These are phyloP conservation scores for Phytopythium kandeliae DNA, from an alignment of 352 stramenopile genomes.

Conservation along the genomic window DNA sequence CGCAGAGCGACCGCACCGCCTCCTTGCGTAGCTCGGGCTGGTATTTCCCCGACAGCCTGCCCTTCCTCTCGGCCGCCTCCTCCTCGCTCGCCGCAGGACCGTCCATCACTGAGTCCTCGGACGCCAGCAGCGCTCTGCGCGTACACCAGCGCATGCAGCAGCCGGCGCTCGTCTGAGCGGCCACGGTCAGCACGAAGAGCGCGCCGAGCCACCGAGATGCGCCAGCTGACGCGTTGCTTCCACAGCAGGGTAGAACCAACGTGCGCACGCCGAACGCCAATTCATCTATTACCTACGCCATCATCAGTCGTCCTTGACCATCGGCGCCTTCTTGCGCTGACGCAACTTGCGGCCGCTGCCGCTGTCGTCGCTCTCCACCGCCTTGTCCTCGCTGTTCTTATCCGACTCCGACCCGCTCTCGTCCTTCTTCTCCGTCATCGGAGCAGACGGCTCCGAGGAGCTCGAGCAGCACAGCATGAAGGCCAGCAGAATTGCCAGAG, in stretches of 20 bases:
- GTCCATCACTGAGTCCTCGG: constrained; percentile 10
- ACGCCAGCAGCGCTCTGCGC: constrained; percentile 4
- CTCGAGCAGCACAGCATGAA: constrained; percentile 59
- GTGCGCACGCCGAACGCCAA: constrained; percentile 1
- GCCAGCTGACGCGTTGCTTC: too few species aligned
- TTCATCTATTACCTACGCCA: constrained; percentile 3
- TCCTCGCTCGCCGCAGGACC: neutral
- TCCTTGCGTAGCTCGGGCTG: constrained; percentile 18
- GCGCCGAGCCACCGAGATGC: too few species aligned
- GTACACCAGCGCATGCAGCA: neutral
- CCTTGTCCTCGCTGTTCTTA: constrained; percentile 32
- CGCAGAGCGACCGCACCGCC: constrained; percentile 10
- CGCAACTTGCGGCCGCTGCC: constrained; percentile 45
- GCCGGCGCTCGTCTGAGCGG: too few species aligned
- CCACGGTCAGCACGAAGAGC: too few species aligned
- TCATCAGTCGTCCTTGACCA: constrained; percentile 46
- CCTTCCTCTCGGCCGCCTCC: constrained; percentile 18
- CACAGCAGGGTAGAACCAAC: too few species aligned
- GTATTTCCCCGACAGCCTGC: constrained; percentile 30
- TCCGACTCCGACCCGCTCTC: constrained; percentile 26
- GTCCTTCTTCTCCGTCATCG: constrained; percentile 18
- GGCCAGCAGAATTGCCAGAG: constrained; percentile 32
- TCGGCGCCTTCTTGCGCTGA: constrained; percentile 76
- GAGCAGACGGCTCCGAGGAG: constrained; percentile 14
- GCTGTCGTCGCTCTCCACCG: constrained; percentile 24